Evolutionary conservation across 805 yeast species (phyloP), one percentile per base, ranked within the genome.

Genomic region (Candida sphagnicola): DNA sequence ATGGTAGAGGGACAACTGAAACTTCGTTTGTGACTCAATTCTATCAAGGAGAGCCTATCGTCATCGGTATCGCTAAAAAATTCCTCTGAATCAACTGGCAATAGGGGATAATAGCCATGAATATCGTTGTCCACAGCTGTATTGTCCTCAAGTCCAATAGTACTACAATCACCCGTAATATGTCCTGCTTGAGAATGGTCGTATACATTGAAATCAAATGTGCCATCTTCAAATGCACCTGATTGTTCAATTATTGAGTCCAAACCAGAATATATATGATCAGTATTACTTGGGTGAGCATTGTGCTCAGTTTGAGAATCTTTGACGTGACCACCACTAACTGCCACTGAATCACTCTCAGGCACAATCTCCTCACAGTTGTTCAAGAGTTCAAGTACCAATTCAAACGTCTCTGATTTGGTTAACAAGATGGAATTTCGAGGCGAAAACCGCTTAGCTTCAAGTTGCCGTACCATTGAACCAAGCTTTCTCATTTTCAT

Each of bases 1-100:
- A 37, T 16, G 16, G 34, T 30, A 3, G 35, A 30, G 16, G 39
- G 39, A 11, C 19, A 37, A 18, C 39, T 37, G 12, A 29, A 18
- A 14, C 18, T 19, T 14, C 37, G 16, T 14, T 19, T 35, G 17
- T 35, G 39, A 13, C 28, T 6, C 12, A 18, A 23, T 14, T 24
- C 35, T 16, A 33, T 33, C 28, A 33, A 21, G 4, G 35, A 33
- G 6, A 14, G 4, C 28, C 4, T 23, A 23, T 33, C 35, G 13
- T 33, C 28, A 16, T 33, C 35, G 8, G 17, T 4, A 5, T 33
- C 35, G 13, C 10, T 21, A 11, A n/a, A 13, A 5, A 26, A 12
- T 13, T 18, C 28, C 4, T 33, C 35, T 21, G 35, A 23, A 16
- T 33, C 28, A 5, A 26, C 15, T 10, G 29, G 29, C 5, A 13